phyloP scores from a whole-genome alignment of 2,329 filamentous ascomycete genomes.

The Pseudogymnoascus sp. region DNA sequence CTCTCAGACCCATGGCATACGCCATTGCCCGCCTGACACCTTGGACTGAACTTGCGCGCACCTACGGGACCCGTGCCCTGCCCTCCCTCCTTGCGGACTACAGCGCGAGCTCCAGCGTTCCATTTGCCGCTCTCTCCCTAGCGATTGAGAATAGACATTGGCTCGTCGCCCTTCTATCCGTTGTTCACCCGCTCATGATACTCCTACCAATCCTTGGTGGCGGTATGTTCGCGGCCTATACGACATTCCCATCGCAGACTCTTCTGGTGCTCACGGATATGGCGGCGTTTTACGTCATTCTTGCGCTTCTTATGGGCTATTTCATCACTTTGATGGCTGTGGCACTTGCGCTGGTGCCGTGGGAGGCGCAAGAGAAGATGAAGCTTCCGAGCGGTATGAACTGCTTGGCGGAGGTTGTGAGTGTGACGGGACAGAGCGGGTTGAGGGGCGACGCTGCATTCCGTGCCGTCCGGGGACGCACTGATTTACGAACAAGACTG shows the following conservation, averaged over 20 bases:
- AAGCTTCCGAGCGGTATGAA: constrained; percentile 65
- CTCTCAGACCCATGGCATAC: constrained; percentile 59
- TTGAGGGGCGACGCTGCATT: constrained; percentile 68
- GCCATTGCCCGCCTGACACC: constrained; percentile 58
- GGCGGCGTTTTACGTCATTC: constrained; percentile 63
- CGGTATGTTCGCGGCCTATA: constrained; percentile 67
- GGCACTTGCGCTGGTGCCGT: constrained; percentile 4
- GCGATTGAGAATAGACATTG: constrained; percentile 54
- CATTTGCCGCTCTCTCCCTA: constrained; percentile 30
- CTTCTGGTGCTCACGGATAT: constrained; percentile 66
- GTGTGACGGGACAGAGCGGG: constrained; percentile 66
- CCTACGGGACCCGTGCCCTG: constrained; percentile 52
- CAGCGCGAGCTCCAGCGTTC: constrained; percentile 33
- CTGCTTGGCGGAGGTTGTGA: constrained; percentile 68
- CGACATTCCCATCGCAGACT: constrained; percentile 37
- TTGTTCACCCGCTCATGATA: constrained; percentile 51
- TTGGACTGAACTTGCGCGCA: constrained; percentile 53
- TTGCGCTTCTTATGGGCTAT: constrained; percentile 65
- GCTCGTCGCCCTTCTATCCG: constrained; percentile 48
- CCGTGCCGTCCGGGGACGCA: constrained; percentile 55
- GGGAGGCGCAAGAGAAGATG: constrained; percentile 42
- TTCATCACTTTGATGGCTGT: constrained; percentile 53
- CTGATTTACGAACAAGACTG: constrained; percentile 60
- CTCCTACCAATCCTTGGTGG: constrained; percentile 59
- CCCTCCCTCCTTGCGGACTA: constrained; percentile 63